Evolutionary conservation across 768 basidiomycete species (phyloP).

Genomic region (Scleroderma citrinum): DNA sequence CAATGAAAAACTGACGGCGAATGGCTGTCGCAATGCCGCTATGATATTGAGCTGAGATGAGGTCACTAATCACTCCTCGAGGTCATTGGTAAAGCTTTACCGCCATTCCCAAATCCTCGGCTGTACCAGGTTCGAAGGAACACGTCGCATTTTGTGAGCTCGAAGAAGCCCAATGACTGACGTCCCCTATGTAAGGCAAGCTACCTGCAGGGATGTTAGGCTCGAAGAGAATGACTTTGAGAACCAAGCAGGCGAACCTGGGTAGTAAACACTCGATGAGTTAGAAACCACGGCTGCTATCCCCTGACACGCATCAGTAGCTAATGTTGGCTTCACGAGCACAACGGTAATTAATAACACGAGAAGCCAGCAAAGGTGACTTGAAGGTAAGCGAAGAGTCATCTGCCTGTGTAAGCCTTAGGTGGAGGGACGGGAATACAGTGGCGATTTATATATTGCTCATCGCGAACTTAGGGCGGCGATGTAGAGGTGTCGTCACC

Average conservation of each 20-base stretch:
- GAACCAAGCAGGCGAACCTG: constrained; percentile 24
- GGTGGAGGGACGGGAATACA: too few relatives aligned
- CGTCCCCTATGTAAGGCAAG: constrained; percentile 32
- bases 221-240: neutral
- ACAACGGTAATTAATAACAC: too few relatives aligned
- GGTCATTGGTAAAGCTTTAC: too few relatives aligned
- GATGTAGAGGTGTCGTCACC: too few relatives aligned
- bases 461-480: too few relatives aligned
- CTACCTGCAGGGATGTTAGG: neutral
- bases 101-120: constrained; percentile 41
- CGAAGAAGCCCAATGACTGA: constrained; percentile 43
- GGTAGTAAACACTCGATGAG: constrained; percentile 41
- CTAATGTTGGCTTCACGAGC: constrained; percentile 21
- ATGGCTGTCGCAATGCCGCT: constrained; percentile 10
- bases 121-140: constrained; percentile 46
- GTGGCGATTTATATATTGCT: too few relatives aligned
- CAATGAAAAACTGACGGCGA: neutral
- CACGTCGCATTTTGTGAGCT: constrained; percentile 37
- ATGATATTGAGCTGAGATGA: too few relatives aligned
- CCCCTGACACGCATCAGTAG: constrained; percentile 23
- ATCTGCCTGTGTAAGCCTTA: too few relatives aligned
- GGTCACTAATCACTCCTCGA: too few relatives aligned
- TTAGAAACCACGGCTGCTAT: constrained; percentile 36
- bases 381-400: too few relatives aligned
- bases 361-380: too few relatives aligned